Base-by-base conservation (phyloP, 805 yeast genomes). In the Clavispora asparagi region DNA sequence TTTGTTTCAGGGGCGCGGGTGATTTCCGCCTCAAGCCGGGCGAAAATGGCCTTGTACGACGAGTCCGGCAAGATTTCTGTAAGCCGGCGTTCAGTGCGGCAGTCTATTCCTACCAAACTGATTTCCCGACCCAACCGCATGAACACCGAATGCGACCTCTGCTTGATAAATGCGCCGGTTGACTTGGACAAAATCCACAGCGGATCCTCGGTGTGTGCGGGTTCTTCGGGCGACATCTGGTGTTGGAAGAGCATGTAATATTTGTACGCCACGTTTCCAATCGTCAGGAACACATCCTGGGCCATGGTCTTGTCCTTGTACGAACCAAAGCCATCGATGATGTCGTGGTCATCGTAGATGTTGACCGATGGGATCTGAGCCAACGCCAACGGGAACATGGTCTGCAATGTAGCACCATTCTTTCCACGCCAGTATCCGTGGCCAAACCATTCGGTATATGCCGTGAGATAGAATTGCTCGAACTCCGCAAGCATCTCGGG, bases 321-420 rank as follows among this genome's bases (percentile, higher is more conserved):
- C 0, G 96, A 87, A 2, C 98, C 99, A 67, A 81, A 92, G 2
- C 98, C 99, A 61, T 92, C 99, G 54, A 94, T 91, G 43, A 92
- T 87, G 63, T 94, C 98, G 66, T 92, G 99, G 63, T 92, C 99
- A 64, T 92, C 99, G 67, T 71, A 91, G 29, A 92, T 79, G 63
- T 91, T 92, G 45, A 92, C 74, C 31, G 85, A 77, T 6, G 99
- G 98, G 51, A 92, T 91, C 40, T 81, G 80, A 0, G 95, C 82
- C 71, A 86, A 67, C 3, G 97, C 87, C 32, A 78, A 60, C 1
- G 96, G 94, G 56, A 81, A 83, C 43, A 82, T 69, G 1, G 75
- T 50, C 62, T 90, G 95, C 32, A 79, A 62, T 1, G 95, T 84
- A 40, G 71, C 71, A 7, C 95, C 89, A 6, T 65, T 64, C 0